A percentile compares a stretch with the other conserved stretches of the same genome.
Conservation (phyloP, 2,329 filamentous ascomycete genomes). For the Pestalotiopsis sp. region DNA sequence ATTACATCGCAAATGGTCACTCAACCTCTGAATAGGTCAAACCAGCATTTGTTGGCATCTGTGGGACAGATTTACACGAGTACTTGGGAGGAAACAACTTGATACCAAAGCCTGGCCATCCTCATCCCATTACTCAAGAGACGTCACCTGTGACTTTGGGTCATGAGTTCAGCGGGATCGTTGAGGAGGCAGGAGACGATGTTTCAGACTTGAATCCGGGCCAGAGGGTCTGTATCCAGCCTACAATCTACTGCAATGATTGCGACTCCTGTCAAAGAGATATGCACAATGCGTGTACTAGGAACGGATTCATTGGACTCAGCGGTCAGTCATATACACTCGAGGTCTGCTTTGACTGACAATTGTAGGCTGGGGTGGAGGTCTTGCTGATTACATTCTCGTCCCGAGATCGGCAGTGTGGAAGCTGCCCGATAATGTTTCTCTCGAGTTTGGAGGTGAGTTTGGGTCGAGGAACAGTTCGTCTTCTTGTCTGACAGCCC, state of each 20-base stretch:
- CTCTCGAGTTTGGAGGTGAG: slow-evolving; percentile 5
- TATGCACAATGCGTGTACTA: slow-evolving; percentile 60
- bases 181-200: slow-evolving; percentile 57
- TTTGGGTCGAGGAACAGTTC: no score
- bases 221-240: slow-evolving; percentile 61
- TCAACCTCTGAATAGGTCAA: not conserved
- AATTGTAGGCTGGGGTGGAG: slow-evolving; percentile 3
- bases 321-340: slow-evolving; percentile 47
- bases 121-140: slow-evolving; percentile 61
- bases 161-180: slow-evolving; percentile 65
- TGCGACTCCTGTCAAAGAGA: slow-evolving; percentile 58
- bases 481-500: slow-evolving; percentile 9
- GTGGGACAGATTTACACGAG: slow-evolving; percentile 38
- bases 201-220: slow-evolving; percentile 50
- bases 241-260: slow-evolving; percentile 58
- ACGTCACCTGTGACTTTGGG: slow-evolving; percentile 62
- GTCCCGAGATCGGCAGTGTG: slow-evolving; percentile 9
- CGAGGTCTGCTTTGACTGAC: slow-evolving; percentile 29
- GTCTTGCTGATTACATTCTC: not conserved
- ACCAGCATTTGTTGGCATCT: slow-evolving; percentile 36
- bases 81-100: slow-evolving; percentile 31
- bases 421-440: slow-evolving; percentile 3
- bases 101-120: slow-evolving; percentile 31
- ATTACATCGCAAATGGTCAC: not conserved
- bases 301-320: slow-evolving; percentile 38